Evolutionary conservation across 345 rosid species (phyloP), one percentile per base, ranked within the genome.

Genomic region (Toxicodendron radicans): DNA sequence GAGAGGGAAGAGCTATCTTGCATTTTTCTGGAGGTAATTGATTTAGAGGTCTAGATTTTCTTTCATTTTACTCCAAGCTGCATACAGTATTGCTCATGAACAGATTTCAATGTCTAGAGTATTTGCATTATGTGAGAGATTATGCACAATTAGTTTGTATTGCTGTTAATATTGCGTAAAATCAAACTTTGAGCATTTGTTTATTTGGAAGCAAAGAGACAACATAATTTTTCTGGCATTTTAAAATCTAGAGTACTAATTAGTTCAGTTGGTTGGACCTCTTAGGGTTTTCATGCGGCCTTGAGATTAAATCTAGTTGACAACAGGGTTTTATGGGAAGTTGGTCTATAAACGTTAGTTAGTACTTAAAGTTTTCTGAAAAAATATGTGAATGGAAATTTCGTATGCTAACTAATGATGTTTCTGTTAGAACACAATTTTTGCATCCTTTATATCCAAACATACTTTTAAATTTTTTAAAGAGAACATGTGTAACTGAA

Each of bases 1-100:
- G 99, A 96, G 76, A 89, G 89, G 78, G 99, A 96, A 82, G 97
- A 96, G 74, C 73, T 93, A n/a, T 92, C 97, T 20, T 80, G 88
- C 78, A 88, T 93, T 74, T 93, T 85, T 85, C 77, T 93, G 79
- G 98, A 96, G 97, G 98, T 93, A 81, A 79, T 57, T 9, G 27
- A 27, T 30, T 58, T 17, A 13, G 24, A 35, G 14, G 6, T 64
- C 9, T 17, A 33, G n/a, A 48, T 61, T 49, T 43, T 24, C 46
- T 66, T 46, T 33, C 16, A 27, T 27, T 66, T 33, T 24, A 2
- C 30, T 20, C 30, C 27, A 41, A 41, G 49, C 32, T 41, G 9
- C 9, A 41, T 41, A 41, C 10, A 38, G 21, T 64, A 10, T 38
- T 41, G 30, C 43, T 64, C 91, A 93, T 94, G 89, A 76, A 76